Base-by-base conservation (phyloP, 495 filamentous ascomycete genomes). In the Penicillium macrosclerotiorum region DNA sequence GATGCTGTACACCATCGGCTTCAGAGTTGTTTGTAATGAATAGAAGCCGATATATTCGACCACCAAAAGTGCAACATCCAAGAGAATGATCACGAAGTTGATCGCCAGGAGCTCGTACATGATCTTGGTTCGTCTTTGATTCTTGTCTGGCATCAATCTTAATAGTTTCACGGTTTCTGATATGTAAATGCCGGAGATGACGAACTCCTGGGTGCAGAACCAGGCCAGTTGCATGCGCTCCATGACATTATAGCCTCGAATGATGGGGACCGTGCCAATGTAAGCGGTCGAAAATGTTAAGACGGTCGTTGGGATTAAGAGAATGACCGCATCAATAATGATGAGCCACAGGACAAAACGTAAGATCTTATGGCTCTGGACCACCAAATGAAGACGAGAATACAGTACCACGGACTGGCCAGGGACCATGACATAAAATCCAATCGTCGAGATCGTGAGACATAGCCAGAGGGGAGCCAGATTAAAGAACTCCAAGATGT, bases 381-480 rank as follows among this genome's bases (percentile, higher is more conserved):
- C 65, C 14, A 87, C 68, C 22, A 85, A 62, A 52, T 85, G 79
- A 0, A 87, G 74, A 8, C 83, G 78, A 3, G 82, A 85, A 53
- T 79, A 87, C 8, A 87, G 71, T 3, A 87, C 81, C 11, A 86
- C 47, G n/a, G 80, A 81, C 60, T 85, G 82, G 3, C 79, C 80
- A 0, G 80, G 78, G 0, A 86, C 79, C 80, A 85, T 84, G 27
- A 63, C 52, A 36, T 72, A 77, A 72, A 81, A 87, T 0, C 82
- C 82, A 27, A 80, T 58, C 12, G 71, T 71, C 30, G 70, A 60
- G 0, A 80, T 37, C 0, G 64, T 61, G 31, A 74, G 52, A 3
- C 56, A 58, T 5, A 74, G 26, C 64, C 69, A 65, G 26, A 60
- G 26, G 1, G 67, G 68, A 1, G 60, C 62, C 14, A 73, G 42